Percentiles rank a stretch among this genome's conserved stretches.
These are phyloP conservation scores for Serendipita sp. DNA, from an alignment of 1,284 basidiomycete genomes.

Conservation along the genomic window DNA sequence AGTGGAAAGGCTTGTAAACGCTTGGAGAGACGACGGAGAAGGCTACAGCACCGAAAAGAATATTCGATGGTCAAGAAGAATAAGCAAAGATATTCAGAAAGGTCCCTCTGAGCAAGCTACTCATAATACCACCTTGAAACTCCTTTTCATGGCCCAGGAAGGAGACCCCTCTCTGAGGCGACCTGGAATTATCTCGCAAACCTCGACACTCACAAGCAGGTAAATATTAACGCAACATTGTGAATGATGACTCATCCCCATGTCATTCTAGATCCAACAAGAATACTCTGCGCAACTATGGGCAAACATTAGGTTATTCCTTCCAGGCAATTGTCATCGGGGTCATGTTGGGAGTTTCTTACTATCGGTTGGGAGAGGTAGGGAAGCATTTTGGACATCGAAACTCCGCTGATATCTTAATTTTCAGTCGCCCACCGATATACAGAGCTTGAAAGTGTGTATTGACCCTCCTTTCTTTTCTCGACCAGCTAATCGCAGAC, in stretches of 20 bases:
- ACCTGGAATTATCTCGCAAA: constrained; percentile 11
- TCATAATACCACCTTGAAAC: neutral
- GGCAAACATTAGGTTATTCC: constrained; percentile 12
- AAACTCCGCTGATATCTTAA: neutral
- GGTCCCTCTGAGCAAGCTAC: neutral
- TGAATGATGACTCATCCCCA: neutral
- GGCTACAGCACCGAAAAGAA: constrained; percentile 18
- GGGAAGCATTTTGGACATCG: neutral
- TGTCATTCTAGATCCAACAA: constrained; percentile 10
- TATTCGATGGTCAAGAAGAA: constrained; percentile 18
- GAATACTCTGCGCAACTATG: constrained; percentile 12
- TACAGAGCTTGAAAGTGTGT: constrained; percentile 25
- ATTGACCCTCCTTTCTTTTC: neutral
- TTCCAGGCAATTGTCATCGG: constrained; percentile 12
- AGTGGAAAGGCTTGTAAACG: constrained; percentile 19
- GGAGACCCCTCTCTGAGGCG: neutral
- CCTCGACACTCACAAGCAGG: constrained; percentile 11
- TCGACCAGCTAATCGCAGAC: constrained; percentile 15
- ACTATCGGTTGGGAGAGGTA: constrained; percentile 15
- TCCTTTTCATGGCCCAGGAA: neutral
- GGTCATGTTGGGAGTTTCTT: constrained; percentile 17
- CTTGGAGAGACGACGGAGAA: constrained; percentile 20
- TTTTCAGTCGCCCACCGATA: constrained; percentile 22
- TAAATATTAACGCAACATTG: neutral
- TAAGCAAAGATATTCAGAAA: neutral